Conservation (phyloP, 1,139 yeast species). For the Debaryomyces udenii region DNA sequence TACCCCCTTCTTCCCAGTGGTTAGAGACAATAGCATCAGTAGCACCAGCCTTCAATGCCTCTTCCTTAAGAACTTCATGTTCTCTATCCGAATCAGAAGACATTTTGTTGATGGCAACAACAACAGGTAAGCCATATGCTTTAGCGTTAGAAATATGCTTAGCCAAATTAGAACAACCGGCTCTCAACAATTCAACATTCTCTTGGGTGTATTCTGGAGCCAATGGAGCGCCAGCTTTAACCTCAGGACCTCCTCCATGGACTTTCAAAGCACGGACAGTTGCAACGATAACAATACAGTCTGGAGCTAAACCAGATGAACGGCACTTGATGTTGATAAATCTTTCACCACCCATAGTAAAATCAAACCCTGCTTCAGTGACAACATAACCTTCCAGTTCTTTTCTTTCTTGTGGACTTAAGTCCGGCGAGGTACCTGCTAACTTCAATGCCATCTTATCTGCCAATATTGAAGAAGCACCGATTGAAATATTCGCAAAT, state of each 20-base stretch:
- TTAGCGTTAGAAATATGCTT: conserved; percentile 90
- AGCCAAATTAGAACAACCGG: conserved; percentile 87
- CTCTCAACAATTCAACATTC: conserved; percentile 77
- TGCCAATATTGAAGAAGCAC: conserved; percentile 93
- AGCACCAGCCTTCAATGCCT: conserved; percentile 92
- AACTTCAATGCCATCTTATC: conserved; percentile 94
- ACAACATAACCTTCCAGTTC: conserved; percentile 87
- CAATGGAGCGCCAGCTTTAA: conserved; percentile 90
- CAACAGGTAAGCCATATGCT: conserved; percentile 88
- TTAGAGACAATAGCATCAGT: conserved; percentile 89
- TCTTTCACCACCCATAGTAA: conserved; percentile 99
- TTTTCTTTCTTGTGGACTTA: conserved; percentile 52
- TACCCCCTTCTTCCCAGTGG: conserved; percentile 99
- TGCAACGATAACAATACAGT: conserved; percentile 92
- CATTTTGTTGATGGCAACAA: conserved; percentile 94
- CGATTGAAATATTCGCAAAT: conserved; percentile 95
- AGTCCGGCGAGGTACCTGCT: conserved; percentile 67
- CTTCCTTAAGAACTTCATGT: conserved; percentile 81
- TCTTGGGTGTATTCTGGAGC: conserved; percentile 87
- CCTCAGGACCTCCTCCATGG: conserved; percentile 99
- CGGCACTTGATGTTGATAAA: conserved; percentile 96
- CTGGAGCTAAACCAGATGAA: conserved; percentile 88
- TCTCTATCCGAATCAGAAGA: conserved; percentile 82
- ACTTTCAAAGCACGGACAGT: conserved; percentile 96
- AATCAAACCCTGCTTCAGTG: conserved; percentile 98